Base-by-base conservation (phyloP, 768 basidiomycete species). In the Calvatia gigantea region DNA sequence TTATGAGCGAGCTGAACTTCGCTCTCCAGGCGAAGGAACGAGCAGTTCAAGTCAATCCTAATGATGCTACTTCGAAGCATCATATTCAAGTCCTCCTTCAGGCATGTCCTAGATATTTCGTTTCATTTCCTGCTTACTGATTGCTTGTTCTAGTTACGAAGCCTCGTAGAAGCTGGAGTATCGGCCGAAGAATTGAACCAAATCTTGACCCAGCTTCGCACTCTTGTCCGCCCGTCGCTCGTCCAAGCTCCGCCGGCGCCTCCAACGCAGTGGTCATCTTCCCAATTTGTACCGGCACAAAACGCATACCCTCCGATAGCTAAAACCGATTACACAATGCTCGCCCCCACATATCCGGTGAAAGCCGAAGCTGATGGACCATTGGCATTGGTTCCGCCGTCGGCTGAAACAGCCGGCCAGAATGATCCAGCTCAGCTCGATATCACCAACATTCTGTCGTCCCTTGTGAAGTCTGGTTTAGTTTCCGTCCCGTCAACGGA, bases 31-130 rank as follows among this genome's bases (percentile, higher is more conserved):
- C 90, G 65, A 92, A 93, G 67, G 87, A 94, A 63, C 84, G 89
- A 6, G 75, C 77, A 9, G 60, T 90, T 2, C 88, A 89, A 62
- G 60, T 74, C 1, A 91, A 91, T 59, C 89, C 86, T 0, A 87
- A 85, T 65, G 93, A 98, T 64, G 64, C 73, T 14, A 67, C 75
- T 8, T 76, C 87, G 1, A 81, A 83, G 57, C 84, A 79, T 52
- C 93, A 98, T 58, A 78, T 97, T 7, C 78, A 76, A 50, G 83
- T 94, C 28, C 73, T 98, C 28, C 82, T 86, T 56, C 91, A 95
- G 78, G 94, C 93, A 65, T 43, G 86, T 67, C 15, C 23, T 8
- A 7, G 41, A 23, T 57, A 27, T 4, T 17, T 54, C 11, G 6
- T 51, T 53, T 14, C 21, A 2, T 7, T 50, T 4, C 58, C 21